Evolutionary conservation across 1,284 basidiomycete genomes (phyloP), one percentile per base, ranked within the genome.

Genomic region (Schizophyllum commune): DNA sequence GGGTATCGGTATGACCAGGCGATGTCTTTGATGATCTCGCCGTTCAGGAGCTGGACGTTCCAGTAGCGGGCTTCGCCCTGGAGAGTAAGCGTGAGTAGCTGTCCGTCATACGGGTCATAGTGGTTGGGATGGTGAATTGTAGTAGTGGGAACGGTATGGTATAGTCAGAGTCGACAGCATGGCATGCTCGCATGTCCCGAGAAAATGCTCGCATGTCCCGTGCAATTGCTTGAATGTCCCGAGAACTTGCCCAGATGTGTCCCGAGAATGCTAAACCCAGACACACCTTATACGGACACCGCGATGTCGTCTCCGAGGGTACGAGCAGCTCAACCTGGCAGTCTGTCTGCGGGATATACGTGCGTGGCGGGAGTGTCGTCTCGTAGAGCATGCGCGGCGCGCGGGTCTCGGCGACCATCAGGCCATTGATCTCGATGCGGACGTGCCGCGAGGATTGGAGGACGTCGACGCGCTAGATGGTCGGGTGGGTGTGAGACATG

Each of bases 201-300:
- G n/a, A n/a, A n/a, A n/a, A n/a, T n/a, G n/a, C n/a, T n/a, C n/a
- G n/a, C n/a, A n/a, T n/a, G n/a, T n/a, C n/a, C n/a, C n/a, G n/a
- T n/a, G n/a, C n/a, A n/a, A n/a, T n/a, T n/a, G n/a, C n/a, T n/a
- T n/a, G n/a, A n/a, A n/a, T n/a, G n/a, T n/a, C n/a, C n/a, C n/a
- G n/a, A n/a, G n/a, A n/a, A n/a, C n/a, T n/a, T n/a, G n/a, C n/a
- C n/a, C n/a, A n/a, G n/a, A n/a, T n/a, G n/a, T n/a, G n/a, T n/a
- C n/a, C n/a, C n/a, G n/a, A n/a, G n/a, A n/a, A n/a, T n/a, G n/a
- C n/a, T n/a, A n/a, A n/a, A n/a, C n/a, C n/a, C n/a, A n/a, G n/a
- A n/a, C n/a, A n/a, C 56, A 83, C 86, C 79, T 88, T 88, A 76
- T 87, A 88, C 0, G 85, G 86, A 66, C 86, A 88, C 34, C 68